Evolutionary conservation across 129 eudicot genomes (phyloP).

Genomic region (Saussurea involucrata): DNA sequence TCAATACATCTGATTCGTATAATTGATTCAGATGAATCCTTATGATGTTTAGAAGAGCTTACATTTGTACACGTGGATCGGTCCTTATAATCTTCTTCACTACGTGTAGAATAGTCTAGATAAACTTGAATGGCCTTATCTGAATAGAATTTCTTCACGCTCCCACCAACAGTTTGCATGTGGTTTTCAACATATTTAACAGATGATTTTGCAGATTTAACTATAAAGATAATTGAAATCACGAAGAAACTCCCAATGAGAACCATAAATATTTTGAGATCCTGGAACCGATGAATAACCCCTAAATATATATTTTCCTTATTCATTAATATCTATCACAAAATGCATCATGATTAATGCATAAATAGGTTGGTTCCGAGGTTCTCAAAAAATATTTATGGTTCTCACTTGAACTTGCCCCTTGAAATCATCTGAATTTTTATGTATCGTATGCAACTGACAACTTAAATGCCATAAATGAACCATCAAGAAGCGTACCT

Average conservation of each 20-base stretch:
- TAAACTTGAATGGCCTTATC: too few species aligned
- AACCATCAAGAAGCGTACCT: slow-evolving; percentile 30
- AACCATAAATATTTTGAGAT: not conserved
- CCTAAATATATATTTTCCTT: not conserved
- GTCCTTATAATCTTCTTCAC: not conserved
- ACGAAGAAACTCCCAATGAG: not conserved
- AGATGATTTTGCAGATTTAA: not conserved
- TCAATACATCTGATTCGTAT: not conserved
- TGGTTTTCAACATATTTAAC: slow-evolving; percentile 47
- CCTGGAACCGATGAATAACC: not conserved
- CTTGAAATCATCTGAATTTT: too few species aligned
- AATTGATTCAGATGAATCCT: not conserved
- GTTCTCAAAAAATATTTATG: not conserved
- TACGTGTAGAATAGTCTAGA: slow-evolving; percentile 35
- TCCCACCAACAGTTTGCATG: slow-evolving; percentile 40
- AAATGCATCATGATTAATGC: not conserved
- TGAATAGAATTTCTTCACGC: slow-evolving; percentile 42
- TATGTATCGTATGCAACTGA: too few species aligned
- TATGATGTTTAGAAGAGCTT: not conserved
- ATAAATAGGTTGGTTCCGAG: not conserved
- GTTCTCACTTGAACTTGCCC: too few species aligned
- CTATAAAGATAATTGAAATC: not conserved
- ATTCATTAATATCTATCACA: not conserved
- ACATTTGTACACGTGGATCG: not conserved
- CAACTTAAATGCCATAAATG: too few species aligned